Evolutionary conservation across 768 basidiomycete species (phyloP), one percentile per base, ranked within the genome.

Genomic region (Mycena crocata): DNA sequence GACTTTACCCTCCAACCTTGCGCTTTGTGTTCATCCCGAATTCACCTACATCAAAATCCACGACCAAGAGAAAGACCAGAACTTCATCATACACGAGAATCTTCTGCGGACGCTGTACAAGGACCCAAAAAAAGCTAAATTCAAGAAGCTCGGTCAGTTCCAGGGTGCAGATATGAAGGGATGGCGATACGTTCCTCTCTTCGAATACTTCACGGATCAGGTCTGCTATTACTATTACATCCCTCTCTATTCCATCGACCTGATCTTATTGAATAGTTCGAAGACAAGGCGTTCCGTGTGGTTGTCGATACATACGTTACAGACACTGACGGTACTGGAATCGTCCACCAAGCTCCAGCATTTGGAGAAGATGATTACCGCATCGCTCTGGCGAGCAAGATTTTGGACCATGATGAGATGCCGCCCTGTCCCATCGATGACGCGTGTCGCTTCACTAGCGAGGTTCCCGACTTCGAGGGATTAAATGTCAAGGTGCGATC

Each of bases 301-400:
- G 77, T 99, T 17, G 85, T 87, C 24, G 98, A 99, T 74, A 91
- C 90, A 0, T 99, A 99, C 76, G 97, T 99, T 51, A 97, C 95
- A 5, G 93, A 91, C 71, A 86, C 89, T 19, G 93, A 95, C 65
- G 98, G 98, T 75, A 99, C 98, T 31, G 98, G 98, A 73, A 96
- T 99, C 73, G 98, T 99, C 32, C 98, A 99, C 77, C 98, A 99
- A 81, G 95, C 98, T 2, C 98, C 98, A 3, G 96, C 93, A 0
- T 99, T 98, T 74, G 98, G 98, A 83, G 97, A 99, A 77, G 98
- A 99, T 73, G 98, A 99, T 86, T 94, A 98, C 78, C 93, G 98
- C 57, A 88, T 99, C 72, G 92, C 93, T 30, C 85, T 97, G 66
- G 89, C 89, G 5, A 87, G 97, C 73, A 93, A 92, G 23, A 87